These are phyloP conservation scores for Phialemoniopsis sp. DNA, from an alignment of 2,329 filamentous ascomycete species.

Conservation along the genomic window DNA sequence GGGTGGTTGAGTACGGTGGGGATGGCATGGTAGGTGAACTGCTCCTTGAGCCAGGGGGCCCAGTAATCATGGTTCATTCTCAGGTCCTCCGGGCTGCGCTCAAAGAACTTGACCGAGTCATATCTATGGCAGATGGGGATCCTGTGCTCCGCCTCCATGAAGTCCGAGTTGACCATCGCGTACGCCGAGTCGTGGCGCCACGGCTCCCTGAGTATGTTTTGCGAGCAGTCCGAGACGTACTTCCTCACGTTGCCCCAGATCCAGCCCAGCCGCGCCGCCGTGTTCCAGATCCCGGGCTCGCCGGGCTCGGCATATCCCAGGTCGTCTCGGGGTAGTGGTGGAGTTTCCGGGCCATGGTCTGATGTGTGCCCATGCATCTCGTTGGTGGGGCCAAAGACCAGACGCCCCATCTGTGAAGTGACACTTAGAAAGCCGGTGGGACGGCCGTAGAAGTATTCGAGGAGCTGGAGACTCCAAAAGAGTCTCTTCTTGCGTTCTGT, in stretches of 20 bases:
- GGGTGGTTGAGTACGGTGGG: conserved; percentile 47
- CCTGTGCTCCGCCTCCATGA: conserved; percentile 26
- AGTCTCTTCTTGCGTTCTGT: conserved; percentile 42
- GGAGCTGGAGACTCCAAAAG: conserved; percentile 46
- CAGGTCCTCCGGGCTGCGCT: conserved; percentile 41
- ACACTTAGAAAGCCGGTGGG: conserved; percentile 17
- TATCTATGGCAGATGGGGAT: conserved; percentile 47
- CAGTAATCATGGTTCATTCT: conserved; percentile 41
- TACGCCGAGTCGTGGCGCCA: conserved; percentile 50
- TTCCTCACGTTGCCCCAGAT: conserved; percentile 42
- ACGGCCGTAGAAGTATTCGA: conserved; percentile 45
- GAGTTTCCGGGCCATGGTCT: conserved; percentile 11
- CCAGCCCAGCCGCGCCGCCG: conserved; percentile 43
- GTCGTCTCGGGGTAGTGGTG: conserved; percentile 37
- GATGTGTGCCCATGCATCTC: too few species aligned
- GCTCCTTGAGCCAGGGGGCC: conserved; percentile 47
- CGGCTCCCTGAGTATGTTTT: conserved; percentile 41
- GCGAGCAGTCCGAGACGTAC: conserved; percentile 43
- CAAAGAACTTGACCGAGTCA: conserved; percentile 47
- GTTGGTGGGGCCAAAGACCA: too few species aligned
- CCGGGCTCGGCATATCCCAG: conserved; percentile 31
- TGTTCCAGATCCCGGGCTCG: conserved; percentile 46
- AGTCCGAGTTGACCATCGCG: conserved; percentile 42
- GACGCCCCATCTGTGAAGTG: too few species aligned
- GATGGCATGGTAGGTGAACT: conserved; percentile 49